These are phyloP conservation scores for Botryotinia convoluta DNA, from an alignment of 2,329 filamentous ascomycete genomes.

Conservation along the genomic window DNA sequence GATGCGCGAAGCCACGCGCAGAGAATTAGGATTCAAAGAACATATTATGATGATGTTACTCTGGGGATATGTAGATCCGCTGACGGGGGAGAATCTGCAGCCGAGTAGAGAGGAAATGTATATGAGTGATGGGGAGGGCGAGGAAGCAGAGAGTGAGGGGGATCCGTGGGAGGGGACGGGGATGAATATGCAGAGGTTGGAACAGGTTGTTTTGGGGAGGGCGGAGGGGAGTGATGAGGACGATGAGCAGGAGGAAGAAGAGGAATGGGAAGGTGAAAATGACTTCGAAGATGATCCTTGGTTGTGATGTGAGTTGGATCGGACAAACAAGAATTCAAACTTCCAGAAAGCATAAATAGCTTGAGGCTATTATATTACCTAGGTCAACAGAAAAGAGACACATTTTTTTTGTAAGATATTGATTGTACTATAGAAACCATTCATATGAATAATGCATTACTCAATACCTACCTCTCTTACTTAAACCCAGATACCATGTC, in stretches of 20 bases:
- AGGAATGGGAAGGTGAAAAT: background rate
- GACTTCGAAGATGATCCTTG: background rate
- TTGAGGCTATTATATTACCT: background rate
- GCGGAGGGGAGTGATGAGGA: background rate
- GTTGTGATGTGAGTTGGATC: background rate
- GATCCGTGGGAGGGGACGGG: conserved; percentile 16
- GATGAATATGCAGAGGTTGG: conserved; percentile 6
- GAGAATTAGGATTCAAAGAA: conserved; percentile 52
- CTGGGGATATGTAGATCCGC: conserved; percentile 60
- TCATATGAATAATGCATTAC: background rate
- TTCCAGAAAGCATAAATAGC: background rate
- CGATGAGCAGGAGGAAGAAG: background rate
- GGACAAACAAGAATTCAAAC: background rate
- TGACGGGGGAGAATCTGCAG: conserved; percentile 50
- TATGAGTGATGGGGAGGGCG: conserved; percentile 47
- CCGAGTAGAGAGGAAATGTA: conserved; percentile 52
- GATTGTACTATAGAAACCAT: background rate
- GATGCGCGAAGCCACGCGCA: conserved; percentile 51
- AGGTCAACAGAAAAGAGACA: background rate
- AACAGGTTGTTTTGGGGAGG: background rate
- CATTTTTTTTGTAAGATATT: background rate
- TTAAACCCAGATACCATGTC: too few relatives aligned
- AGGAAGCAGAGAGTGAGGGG: background rate
- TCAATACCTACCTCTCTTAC: too few relatives aligned
- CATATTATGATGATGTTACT: conserved; percentile 56